Evolutionary conservation across 2,329 filamentous ascomycete genomes (phyloP).

Genomic region (Penicillium sp.): DNA sequence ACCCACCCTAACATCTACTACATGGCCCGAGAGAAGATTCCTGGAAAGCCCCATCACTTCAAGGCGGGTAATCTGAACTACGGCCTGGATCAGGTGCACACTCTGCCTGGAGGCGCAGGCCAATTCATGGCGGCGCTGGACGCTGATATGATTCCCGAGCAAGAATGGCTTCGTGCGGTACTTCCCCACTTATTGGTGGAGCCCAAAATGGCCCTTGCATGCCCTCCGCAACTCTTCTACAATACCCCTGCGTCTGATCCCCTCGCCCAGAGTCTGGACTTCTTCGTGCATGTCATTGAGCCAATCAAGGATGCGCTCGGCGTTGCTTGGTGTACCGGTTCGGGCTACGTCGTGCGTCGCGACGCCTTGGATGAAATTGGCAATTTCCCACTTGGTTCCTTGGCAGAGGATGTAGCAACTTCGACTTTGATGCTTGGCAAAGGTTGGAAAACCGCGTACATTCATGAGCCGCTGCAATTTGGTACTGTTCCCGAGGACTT

Average conservation of each 20-base stretch:
- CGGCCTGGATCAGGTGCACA: constrained; percentile 53
- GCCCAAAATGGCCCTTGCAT: constrained; percentile 59
- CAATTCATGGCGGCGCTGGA: constrained; percentile 65
- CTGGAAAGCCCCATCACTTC: constrained; percentile 51
- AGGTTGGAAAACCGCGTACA: constrained; percentile 63
- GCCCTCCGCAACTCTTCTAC: constrained; percentile 64
- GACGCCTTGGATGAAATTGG: constrained; percentile 61
- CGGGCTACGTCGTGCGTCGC: constrained; percentile 62
- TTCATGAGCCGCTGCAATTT: constrained; percentile 61
- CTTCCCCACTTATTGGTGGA: constrained; percentile 61
- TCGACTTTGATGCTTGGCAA: constrained; percentile 60
- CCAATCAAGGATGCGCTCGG: constrained; percentile 47
- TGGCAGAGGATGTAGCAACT: constrained; percentile 62
- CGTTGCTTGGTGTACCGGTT: constrained; percentile 66
- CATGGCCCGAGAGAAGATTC: constrained; percentile 44
- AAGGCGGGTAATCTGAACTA: constrained; percentile 67
- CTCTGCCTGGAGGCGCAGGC: constrained; percentile 56
- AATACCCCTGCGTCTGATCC: constrained; percentile 61
- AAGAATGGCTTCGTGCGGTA: constrained; percentile 59
- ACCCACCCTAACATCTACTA: constrained; percentile 45
- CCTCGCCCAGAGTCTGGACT: constrained; percentile 58
- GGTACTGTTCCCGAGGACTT: constrained; percentile 49
- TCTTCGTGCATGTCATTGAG: constrained; percentile 58
- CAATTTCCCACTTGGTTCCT: constrained; percentile 60
- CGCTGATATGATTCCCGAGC: constrained; percentile 68